A percentile compares a stretch with the other conserved stretches of the same genome.
Conservation (phyloP, 1,284 basidiomycete species). For the Papiliotrema fonsecae region DNA sequence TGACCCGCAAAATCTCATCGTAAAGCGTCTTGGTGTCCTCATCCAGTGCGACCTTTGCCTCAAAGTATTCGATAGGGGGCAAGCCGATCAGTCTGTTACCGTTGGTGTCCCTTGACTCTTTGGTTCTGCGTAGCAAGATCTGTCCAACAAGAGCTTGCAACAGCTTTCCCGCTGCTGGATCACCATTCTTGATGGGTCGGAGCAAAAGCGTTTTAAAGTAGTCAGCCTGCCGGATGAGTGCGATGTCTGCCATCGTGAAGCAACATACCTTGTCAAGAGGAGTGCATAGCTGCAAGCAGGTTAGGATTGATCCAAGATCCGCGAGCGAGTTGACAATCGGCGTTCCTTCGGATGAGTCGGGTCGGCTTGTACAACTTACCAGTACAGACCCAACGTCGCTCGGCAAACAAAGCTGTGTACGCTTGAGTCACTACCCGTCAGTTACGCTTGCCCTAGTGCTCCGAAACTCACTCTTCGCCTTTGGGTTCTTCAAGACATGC, state of each 20-base stretch:
- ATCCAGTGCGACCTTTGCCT: conserved; percentile 58
- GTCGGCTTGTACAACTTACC: conserved; percentile 7
- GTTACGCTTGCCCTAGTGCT: neutral
- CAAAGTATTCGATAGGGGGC: conserved; percentile 58
- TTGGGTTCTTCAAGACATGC: conserved; percentile 76
- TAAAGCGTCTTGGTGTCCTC: conserved; percentile 67
- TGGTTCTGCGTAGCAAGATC: conserved; percentile 76
- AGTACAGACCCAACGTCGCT: conserved; percentile 63
- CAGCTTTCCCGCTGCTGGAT: conserved; percentile 61
- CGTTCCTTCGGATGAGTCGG: conserved; percentile 57
- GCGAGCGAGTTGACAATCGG: conserved; percentile 82
- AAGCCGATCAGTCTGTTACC: conserved; percentile 69
- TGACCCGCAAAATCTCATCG: conserved; percentile 64
- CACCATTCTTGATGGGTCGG: conserved; percentile 65
- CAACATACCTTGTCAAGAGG: conserved; percentile 63
- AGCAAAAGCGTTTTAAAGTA: conserved; percentile 71
- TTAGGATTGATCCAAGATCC: conserved; percentile 76
- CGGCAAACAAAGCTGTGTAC: conserved; percentile 61
- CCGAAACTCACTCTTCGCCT: conserved; percentile 59
- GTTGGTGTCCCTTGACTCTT: conserved; percentile 74
- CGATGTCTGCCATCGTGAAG: neutral
- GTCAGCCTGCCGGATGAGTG: conserved; percentile 52
- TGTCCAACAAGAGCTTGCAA: conserved; percentile 81
- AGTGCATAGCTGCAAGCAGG: conserved; percentile 71
- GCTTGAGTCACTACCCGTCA: conserved; percentile 57